Base-by-base conservation (phyloP, 768 basidiomycete species). In the Pleurotus giganteus region DNA sequence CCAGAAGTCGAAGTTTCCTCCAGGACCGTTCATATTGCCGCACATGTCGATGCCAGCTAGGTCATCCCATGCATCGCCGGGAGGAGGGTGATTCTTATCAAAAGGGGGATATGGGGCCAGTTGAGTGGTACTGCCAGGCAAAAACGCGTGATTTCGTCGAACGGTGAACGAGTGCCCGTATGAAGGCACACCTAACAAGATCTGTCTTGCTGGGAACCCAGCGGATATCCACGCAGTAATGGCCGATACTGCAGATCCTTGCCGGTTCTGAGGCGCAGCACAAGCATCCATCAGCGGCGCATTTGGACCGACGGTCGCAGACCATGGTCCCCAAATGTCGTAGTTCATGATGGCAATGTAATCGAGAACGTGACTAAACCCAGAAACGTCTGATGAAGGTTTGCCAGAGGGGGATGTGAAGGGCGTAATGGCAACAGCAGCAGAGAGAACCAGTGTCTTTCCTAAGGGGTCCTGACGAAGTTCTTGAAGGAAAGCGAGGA, bases 201-300 rank as follows among this genome's bases (percentile, higher is more conserved):
- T 84, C 65, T 77, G 62, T 13, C 70, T 51, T 15, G 78, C 73
- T 17, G 92, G 88, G 74, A 97, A 83, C 19, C 83, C 84, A n/a
- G 93, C 93, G 0, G 59, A 60, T 0, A 76, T 81, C 94, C 94
- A 96, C 4, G 80, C 78, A 11, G 74, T 63, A 34, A 97, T 77
- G 7, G 89, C 86, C 17, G 80, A 79, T n/a, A 77, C 74, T 5
- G 84, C 92, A 54, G 91, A 92, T 7, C 90, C 91, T 27, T 74
- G 69, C 58, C 87, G 83, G 41, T 77, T 70, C 2, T 68, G 61
- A 0, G 78, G 65, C 32, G 83, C 60, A 0, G 83, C 80, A 64
- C 94, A 95, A 0, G 79, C 71, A 69, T 93, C 85, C 29, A 80
- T 70, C 17, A 96, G 79, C 4, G 94, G 94, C 0, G 94, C 85